A percentile compares a stretch with the other conserved stretches of the same genome.
Conservation (phyloP, 169 alveolate species). For the Plasmodium gonderi region DNA sequence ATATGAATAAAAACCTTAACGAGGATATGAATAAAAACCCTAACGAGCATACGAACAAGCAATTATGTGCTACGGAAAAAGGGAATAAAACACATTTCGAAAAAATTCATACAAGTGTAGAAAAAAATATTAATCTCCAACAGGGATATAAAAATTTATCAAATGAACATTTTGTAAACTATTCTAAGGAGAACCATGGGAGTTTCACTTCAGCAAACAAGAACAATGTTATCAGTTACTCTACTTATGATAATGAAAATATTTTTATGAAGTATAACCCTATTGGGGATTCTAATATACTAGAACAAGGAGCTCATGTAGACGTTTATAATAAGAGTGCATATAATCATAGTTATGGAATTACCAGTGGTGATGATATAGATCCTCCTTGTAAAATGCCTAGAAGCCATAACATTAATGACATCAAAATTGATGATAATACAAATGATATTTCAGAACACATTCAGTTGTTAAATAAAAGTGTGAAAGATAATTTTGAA, state of each 20-base stretch:
- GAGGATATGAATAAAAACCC: background rate
- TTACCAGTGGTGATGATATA: background rate
- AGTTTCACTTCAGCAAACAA: background rate
- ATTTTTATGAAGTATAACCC: background rate
- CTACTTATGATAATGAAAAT: background rate
- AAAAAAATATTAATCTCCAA: background rate
- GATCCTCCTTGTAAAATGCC: background rate
- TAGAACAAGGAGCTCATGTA: background rate
- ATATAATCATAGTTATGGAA: background rate
- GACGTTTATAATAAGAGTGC: background rate
- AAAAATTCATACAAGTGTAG: background rate
- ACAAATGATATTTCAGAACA: conserved; percentile 1
- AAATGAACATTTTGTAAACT: background rate
- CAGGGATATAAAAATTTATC: background rate
- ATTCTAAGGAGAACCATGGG: background rate
- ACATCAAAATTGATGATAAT: background rate
- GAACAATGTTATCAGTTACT: background rate
- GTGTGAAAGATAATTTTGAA: conserved; percentile 5
- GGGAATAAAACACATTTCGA: background rate
- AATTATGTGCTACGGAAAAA: too few species aligned
- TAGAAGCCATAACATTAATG: background rate
- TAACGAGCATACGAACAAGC: too few species aligned
- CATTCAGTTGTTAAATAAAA: background rate
- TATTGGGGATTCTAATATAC: background rate
- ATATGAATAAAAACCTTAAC: background rate